phyloP scores from a whole-genome alignment of 306 rosid genomes.

The Prunus salicina region DNA sequence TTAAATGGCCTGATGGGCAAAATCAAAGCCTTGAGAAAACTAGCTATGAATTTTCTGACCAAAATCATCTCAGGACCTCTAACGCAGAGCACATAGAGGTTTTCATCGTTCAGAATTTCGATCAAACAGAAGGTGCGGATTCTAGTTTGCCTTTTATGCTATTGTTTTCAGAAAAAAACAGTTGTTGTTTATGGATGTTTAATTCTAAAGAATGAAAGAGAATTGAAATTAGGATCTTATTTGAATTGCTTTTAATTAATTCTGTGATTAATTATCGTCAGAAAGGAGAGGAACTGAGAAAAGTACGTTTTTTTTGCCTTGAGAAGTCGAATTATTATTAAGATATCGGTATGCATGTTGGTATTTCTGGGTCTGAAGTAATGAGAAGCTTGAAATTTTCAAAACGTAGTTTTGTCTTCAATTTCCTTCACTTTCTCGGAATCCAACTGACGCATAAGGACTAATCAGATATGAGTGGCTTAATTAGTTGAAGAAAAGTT shows the following conservation, averaged over 20 bases:
- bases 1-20: background rate
- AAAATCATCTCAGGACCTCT: background rate
- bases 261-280: background rate
- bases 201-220: background rate
- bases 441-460: background rate
- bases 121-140: constrained; percentile 9
- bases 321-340: background rate
- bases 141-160: background rate
- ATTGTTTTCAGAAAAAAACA: background rate
- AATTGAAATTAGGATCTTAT: background rate
- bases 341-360: background rate
- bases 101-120: constrained; percentile 6
- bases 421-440: background rate
- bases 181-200: background rate
- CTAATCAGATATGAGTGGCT: background rate
- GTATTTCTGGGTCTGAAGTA: background rate
- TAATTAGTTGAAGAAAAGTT: background rate
- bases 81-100: background rate
- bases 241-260: background rate
- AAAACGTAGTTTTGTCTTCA: background rate
- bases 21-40: background rate
- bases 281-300: background rate
- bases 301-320: background rate
- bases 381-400: constrained; percentile 4
- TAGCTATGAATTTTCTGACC: background rate